These are phyloP conservation scores for Jatropha multifida DNA, from an alignment of 441 rosid genomes.

Conservation along the genomic window DNA sequence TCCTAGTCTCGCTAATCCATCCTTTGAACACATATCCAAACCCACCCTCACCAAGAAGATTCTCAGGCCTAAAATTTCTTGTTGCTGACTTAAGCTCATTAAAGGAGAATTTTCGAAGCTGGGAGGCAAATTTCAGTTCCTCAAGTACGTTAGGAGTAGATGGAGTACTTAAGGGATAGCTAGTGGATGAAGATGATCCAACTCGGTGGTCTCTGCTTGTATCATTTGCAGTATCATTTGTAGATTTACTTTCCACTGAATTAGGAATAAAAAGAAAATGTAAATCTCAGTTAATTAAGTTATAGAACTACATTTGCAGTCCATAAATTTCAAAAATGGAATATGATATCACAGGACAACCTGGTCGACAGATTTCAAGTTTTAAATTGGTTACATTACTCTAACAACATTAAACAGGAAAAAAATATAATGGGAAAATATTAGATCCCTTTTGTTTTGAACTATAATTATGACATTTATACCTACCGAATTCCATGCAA, in stretches of 20 bases:
- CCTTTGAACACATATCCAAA: conserved; percentile 94
- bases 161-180: conserved; percentile 68
- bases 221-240: conserved; percentile 52
- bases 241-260: conserved; percentile 53
- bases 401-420: neutral
- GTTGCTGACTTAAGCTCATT: conserved; percentile 84
- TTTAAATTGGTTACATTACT: neutral
- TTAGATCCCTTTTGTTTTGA: neutral
- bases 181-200: conserved; percentile 68
- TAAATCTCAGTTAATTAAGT: neutral
- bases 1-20: conserved; percentile 86
- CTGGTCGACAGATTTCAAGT: neutral
- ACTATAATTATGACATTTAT: neutral
- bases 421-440: neutral
- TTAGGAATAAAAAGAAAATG: neutral
- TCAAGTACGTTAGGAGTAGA: conserved; percentile 73
- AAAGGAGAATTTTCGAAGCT: conserved; percentile 66
- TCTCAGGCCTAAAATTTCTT: conserved; percentile 82
- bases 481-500: neutral
- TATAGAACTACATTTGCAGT: neutral
- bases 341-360: neutral
- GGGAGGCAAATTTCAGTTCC: conserved; percentile 74
- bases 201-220: conserved; percentile 57
- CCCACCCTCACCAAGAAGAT: conserved; percentile 91
- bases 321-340: neutral